Evolutionary conservation across 495 filamentous ascomycete genomes (phyloP), one percentile per base, ranked within the genome.

Genomic region (Aspergillus bertholletiae): DNA sequence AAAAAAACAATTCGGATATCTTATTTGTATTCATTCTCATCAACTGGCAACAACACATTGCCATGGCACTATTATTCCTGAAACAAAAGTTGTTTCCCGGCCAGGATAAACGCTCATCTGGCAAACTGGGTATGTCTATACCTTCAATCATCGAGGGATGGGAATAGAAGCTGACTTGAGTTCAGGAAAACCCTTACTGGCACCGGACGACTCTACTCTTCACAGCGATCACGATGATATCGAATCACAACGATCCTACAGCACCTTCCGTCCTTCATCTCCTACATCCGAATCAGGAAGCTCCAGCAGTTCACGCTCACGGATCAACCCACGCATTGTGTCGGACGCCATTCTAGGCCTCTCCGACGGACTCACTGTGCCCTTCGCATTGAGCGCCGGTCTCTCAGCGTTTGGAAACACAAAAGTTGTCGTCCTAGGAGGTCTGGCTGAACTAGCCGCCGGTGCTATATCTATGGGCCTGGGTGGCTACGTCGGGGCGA

Each of bases 401-500:
- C 71, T 84, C 21, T 82, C 78, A 2, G 70, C 78, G 6, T 70
- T 81, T 5, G 77, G 77, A 13, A 70, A 80, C 46, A 80, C 80
- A 17, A 75, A 78, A 35, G 70, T 81, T 1, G 80, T 84, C 13
- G 73, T 82, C 23, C 65, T 80, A 22, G 80, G 78, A 40, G 80
- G 80, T 11, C 56, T 84, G 11, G 80, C 80, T 2, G 80, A 84
- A 66, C 59, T 84, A 22, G 72, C 77, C 24, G 80, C 80, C 0
- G 80, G 80, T 35, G 79, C 79, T 7, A 76, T 83, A 43, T 80
- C 77, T 23, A 83, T 83, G 79, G 80, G 79, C 1, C 55, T 82
- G 18, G 80, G 80, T 24, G 80, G 80, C 24, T 73, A 82, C 48
- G 79, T 93, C 2, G 86, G 86, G 2, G 85, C 88, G 0, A 83